phyloP scores from a whole-genome alignment of 1,284 basidiomycete genomes.

The Ustilago xerochloae region DNA sequence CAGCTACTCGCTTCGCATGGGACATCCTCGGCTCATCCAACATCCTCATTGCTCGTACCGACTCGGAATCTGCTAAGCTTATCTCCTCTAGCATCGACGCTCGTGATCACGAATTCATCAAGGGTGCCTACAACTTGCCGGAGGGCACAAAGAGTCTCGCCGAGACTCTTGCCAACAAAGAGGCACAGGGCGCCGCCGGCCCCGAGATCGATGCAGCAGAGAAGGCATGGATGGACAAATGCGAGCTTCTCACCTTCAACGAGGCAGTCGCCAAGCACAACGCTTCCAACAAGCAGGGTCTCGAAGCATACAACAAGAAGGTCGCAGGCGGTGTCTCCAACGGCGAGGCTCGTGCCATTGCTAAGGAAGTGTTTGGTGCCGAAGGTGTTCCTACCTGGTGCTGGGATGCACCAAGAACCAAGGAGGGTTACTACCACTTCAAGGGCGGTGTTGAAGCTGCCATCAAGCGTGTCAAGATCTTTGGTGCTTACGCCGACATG shows the following conservation, averaged over 20 bases:
- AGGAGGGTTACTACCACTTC: conserved; percentile 91
- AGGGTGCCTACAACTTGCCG: conserved; percentile 65
- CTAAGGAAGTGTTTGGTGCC: conserved; percentile 78
- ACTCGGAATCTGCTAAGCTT: conserved; percentile 88
- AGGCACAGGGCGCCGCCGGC: conserved; percentile 56
- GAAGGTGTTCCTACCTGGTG: conserved; percentile 78
- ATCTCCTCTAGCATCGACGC: conserved; percentile 85
- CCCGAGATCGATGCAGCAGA: conserved; percentile 63
- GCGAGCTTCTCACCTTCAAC: conserved; percentile 77
- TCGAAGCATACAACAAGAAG: conserved; percentile 73
- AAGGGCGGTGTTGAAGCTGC: conserved; percentile 85
- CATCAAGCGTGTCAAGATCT: conserved; percentile 82
- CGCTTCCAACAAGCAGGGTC: conserved; percentile 69
- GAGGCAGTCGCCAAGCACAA: conserved; percentile 75
- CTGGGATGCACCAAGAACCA: conserved; percentile 90
- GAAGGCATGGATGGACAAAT: conserved; percentile 66
- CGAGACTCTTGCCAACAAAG: conserved; percentile 60
- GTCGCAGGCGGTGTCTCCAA: conserved; percentile 78
- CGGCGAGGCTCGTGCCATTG: conserved; percentile 78
- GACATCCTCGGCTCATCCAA: conserved; percentile 88
- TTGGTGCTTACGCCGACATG: conserved; percentile 72
- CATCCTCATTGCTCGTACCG: conserved; percentile 88
- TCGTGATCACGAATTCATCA: conserved; percentile 73
- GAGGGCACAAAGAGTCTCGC: conserved; percentile 57
- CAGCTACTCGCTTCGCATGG: conserved; percentile 85